Evolutionary conservation across 495 filamentous ascomycete genomes (phyloP).

Genomic region (Neurospora tetrasperma): DNA sequence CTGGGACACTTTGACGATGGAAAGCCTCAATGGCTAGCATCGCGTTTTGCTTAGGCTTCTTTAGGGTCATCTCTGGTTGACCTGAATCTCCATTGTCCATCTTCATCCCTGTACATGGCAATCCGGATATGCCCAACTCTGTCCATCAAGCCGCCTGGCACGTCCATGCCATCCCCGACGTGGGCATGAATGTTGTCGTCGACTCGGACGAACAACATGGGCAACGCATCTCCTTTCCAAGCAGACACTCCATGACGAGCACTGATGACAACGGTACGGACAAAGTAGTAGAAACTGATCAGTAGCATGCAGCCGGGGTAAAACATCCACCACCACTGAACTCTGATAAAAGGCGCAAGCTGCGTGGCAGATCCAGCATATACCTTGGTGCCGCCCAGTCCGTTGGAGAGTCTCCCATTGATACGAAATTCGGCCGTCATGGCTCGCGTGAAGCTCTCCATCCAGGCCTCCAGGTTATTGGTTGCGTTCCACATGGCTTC

Average conservation of each 20-base stretch:
- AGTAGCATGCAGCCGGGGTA: constrained; percentile 28
- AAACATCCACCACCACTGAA: constrained; percentile 29
- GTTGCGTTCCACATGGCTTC: constrained; percentile 27
- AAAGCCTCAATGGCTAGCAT: background rate
- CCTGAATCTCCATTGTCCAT: constrained; percentile 28
- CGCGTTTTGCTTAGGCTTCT: background rate
- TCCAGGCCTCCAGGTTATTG: constrained; percentile 19
- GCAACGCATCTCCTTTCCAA: constrained; percentile 29
- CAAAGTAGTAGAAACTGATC: constrained; percentile 24
- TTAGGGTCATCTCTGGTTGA: background rate
- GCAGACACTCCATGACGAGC: constrained; percentile 24
- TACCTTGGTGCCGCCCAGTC: background rate
- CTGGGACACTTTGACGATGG: background rate
- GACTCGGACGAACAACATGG: constrained; percentile 30
- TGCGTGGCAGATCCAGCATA: constrained; percentile 23
- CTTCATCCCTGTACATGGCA: constrained; percentile 20
- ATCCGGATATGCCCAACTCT: constrained; percentile 21
- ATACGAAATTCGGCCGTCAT: constrained; percentile 26
- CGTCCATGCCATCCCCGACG: constrained; percentile 25
- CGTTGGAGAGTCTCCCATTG: constrained; percentile 12
- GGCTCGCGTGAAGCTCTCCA: constrained; percentile 19
- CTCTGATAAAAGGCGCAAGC: constrained; percentile 21
- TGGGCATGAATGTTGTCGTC: constrained; percentile 23
- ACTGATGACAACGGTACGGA: constrained; percentile 23
- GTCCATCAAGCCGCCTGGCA: constrained; percentile 23